Conservation (phyloP, 148 eudicot species). For the Rhododendron williamsianum region DNA sequence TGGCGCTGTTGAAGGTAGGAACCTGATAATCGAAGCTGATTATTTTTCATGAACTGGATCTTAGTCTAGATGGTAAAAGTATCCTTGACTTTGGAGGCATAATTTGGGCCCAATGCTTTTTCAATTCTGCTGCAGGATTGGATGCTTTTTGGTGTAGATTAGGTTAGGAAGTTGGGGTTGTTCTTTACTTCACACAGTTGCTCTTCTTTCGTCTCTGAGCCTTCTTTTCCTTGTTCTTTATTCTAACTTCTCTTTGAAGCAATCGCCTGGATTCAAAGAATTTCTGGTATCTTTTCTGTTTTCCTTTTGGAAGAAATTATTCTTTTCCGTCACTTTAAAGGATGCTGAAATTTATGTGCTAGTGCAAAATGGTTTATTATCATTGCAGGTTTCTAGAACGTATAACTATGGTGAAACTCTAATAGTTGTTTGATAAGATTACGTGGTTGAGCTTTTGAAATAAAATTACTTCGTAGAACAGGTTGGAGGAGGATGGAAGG, state of each 20-base stretch:
- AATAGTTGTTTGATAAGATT: not conserved
- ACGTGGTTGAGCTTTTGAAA: not conserved
- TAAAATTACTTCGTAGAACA: not conserved
- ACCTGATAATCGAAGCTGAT: not conserved
- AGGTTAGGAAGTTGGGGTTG: slow-evolving; percentile 15
- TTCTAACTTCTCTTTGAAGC: slow-evolving; percentile 28
- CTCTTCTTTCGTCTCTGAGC: slow-evolving; percentile 6
- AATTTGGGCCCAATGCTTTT: not conserved
- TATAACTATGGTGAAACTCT: not conserved
- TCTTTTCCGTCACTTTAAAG: not conserved
- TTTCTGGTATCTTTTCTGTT: not conserved
- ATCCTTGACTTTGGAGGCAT: slow-evolving; percentile 9
- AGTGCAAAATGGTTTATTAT: not conserved
- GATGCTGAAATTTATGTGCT: not conserved
- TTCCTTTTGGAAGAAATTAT: not conserved
- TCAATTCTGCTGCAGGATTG: slow-evolving; percentile 12
- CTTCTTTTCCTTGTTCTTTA: slow-evolving; percentile 16
- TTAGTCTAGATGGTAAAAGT: slow-evolving; percentile 3
- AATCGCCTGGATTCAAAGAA: slow-evolving; percentile 19
- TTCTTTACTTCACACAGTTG: slow-evolving; percentile 28
- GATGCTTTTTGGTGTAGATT: slow-evolving; percentile 17
- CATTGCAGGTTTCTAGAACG: not conserved
- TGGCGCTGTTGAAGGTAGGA: not conserved
- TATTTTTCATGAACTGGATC: not conserved
- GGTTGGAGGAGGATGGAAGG: not conserved